These are phyloP conservation scores for Pseudogymnoascus sp. DNA, from an alignment of 2,329 filamentous ascomycete genomes.

Conservation along the genomic window DNA sequence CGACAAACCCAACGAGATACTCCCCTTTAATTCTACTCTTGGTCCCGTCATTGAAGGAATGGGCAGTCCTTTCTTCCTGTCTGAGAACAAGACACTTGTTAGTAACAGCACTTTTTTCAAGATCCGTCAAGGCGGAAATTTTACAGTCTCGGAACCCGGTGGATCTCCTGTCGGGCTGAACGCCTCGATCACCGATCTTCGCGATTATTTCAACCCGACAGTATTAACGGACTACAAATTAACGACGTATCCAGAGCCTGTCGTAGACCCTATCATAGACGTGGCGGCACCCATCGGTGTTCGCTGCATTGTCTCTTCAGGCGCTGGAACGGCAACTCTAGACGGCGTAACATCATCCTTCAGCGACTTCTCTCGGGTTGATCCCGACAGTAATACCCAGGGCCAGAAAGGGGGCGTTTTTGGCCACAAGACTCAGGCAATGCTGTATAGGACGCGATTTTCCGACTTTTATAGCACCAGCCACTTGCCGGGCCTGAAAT, in stretches of 20 bases:
- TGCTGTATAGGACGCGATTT: background rate
- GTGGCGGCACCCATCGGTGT: background rate
- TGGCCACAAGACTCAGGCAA: background rate
- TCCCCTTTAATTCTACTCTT: background rate
- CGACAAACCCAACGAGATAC: background rate
- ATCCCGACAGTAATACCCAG: background rate
- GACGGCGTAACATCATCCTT: background rate
- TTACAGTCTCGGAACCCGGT: background rate
- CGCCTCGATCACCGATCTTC: background rate
- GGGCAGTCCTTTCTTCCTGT: background rate
- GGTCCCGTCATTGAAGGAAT: background rate
- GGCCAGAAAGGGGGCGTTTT: background rate
- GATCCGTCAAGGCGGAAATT: background rate
- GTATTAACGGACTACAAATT: background rate
- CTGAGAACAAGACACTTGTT: background rate
- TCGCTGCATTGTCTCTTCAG: background rate
- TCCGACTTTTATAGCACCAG: background rate
- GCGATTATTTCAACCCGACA: background rate
- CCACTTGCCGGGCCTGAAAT: background rate
- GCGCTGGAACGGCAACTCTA: background rate
- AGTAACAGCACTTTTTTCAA: background rate
- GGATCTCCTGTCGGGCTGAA: background rate
- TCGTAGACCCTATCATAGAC: background rate
- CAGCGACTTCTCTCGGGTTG: background rate
- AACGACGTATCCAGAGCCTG: background rate